These are phyloP conservation scores for Theobroma grandiflorum DNA, from an alignment of 441 rosid genomes.

Conservation along the genomic window DNA sequence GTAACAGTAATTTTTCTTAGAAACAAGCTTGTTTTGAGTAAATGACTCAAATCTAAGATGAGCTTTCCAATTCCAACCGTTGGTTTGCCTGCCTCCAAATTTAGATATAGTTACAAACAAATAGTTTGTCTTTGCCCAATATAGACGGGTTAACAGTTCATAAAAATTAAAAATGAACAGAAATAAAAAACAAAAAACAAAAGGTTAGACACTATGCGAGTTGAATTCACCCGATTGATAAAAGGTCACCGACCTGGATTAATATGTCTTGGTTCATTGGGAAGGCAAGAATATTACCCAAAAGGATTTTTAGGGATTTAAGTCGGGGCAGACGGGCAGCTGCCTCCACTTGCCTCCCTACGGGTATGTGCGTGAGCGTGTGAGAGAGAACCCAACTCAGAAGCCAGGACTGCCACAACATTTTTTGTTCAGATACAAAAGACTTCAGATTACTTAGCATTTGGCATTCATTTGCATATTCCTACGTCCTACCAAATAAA, in stretches of 20 bases:
- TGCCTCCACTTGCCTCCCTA: no score
- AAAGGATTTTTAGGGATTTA: no score
- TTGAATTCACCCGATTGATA: no score
- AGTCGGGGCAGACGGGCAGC: no score
- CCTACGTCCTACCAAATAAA: neutral
- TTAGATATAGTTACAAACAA: no score
- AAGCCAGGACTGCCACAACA: neutral
- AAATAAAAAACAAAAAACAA: no score
- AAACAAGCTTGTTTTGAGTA: neutral
- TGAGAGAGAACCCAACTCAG: neutral
- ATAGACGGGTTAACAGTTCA: no score
- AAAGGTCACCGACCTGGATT: neutral
- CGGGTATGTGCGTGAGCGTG: no score
- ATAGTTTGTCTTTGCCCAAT: no score
- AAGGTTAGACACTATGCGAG: no score
- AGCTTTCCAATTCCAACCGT: neutral
- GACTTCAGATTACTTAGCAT: neutral
- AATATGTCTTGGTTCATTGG: neutral
- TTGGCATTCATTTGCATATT: slow-evolving; percentile 23
- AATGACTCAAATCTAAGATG: neutral
- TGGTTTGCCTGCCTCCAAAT: slow-evolving; percentile 5
- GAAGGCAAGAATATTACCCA: neutral
- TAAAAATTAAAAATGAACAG: no score
- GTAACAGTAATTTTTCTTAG: neutral
- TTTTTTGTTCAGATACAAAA: slow-evolving; percentile 2